Evolutionary conservation across 768 basidiomycete genomes (phyloP), one percentile per base, ranked within the genome.

Genomic region (Suillus subalutaceus): DNA sequence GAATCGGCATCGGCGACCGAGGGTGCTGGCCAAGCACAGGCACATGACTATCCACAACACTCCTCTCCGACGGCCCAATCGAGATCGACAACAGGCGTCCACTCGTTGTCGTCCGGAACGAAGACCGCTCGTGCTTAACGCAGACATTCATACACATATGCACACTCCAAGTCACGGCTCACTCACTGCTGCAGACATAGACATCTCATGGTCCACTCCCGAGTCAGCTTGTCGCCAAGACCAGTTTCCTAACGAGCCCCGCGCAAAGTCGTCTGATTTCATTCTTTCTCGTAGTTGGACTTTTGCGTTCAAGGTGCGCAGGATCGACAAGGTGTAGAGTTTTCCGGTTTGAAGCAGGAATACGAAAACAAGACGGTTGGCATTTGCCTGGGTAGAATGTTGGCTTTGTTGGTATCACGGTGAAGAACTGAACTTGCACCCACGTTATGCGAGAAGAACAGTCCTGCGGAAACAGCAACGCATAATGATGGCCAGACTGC

Each of bases 331-430:
- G 15, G 70, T 72, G 63, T 74, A 86, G 65, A 86, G 76, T 70
- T 86, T 86, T 44, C 85, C 84, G 4, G 84, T 83, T 58, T 84
- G 72, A 20, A 86, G 71, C 41, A 82, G 75, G 70, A 86, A 86
- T 68, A 86, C 81, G 6, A 85, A 70, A 40, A 83, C 79, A 8
- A 85, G 69, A n/a, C 74, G 74, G 67, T 82, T 78, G 63, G 80
- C 77, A 20, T 75, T 68, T n/a, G 70, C 63, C 55, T 74, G 65
- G 46, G 20, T 7, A 8, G 26, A 8, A 16, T 9, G 15, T 30
- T 30, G n/a, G 32, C 35, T 4, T 9, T 18, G 8, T 15, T 9
- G 50, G 6, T 9, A 40, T 26, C 26, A 26, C 26, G 26, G 26
- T 56, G 12, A 30, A 8, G 46, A 65, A 7, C 15, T 52, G 46